Base-by-base conservation (phyloP, 2,329 filamentous ascomycete genomes). In the Aureobasidium sp. region DNA sequence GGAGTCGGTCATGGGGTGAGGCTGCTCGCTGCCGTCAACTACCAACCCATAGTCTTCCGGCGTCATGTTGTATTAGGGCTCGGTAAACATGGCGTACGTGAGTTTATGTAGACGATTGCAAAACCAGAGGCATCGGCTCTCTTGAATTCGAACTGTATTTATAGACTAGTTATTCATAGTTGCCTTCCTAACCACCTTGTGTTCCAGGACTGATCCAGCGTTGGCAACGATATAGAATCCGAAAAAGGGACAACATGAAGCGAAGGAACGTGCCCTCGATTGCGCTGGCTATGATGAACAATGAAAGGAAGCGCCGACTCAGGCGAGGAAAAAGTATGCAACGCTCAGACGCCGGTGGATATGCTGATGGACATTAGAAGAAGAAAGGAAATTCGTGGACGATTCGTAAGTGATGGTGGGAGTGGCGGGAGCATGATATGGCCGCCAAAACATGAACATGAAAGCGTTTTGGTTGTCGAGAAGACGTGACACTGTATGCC, bases 331-430 rank as follows among this genome's bases (percentile, higher is more conserved):
- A 21, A 21, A 21, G 21, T 21, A 47, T 48, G 54, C 54, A 58
- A 58, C 42, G 54, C 42, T 58, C 37, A 58, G 30, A 58, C 54
- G 54, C 54, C 54, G 30, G 32, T 47, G 42, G 30, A 30, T 47
- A 58, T 58, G 54, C 54, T 57, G 53, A 45, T 57, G 54, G 54
- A 42, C 54, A 58, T 58, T 58, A 58, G 30, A 34, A 27, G 16
- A 36, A 21, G 30, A 50, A 58, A 58, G 29, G 42, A 58, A 58
- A 58, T 48, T 58, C 54, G 54, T 58, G 11, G 13, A 39, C 41
- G 21, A n/a, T 47, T 58, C 54, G 41, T 58, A 25, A 39, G 30
- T 21, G 42, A 39, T 58, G 54, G 30, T 16, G 25, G 21, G 42
- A 45, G 25, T 57, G 25, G 39, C 30, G 21, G 29, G n/a, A 36